phyloP scores from a whole-genome alignment of 1,284 basidiomycete genomes.

The Termitomyces sp. region DNA sequence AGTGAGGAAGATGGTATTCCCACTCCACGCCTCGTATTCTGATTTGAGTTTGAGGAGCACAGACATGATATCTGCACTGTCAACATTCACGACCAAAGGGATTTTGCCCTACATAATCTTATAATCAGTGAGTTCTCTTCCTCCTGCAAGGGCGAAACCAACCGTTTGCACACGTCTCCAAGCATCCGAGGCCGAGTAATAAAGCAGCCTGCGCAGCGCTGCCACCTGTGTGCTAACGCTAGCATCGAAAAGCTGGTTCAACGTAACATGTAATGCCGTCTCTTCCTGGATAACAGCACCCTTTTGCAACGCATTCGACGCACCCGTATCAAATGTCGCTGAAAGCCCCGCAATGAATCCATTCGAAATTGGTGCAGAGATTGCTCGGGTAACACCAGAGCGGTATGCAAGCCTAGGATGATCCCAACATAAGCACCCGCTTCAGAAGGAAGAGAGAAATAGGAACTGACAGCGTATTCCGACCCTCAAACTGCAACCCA shows the following conservation, averaged over 20 bases:
- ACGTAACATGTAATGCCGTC: conserved; percentile 69
- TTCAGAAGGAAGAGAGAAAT: background rate
- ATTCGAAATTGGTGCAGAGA: conserved; percentile 57
- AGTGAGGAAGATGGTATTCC: conserved; percentile 39
- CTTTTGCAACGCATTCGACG: conserved; percentile 55
- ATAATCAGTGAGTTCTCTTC: background rate
- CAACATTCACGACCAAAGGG: conserved; percentile 53
- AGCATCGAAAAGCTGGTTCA: conserved; percentile 38
- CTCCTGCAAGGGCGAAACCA: conserved; percentile 9
- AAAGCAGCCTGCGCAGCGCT: conserved; percentile 39
- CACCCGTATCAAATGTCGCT: conserved; percentile 61
- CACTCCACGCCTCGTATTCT: conserved; percentile 47
- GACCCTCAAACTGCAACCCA: conserved; percentile 64
- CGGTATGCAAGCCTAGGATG: conserved; percentile 54
- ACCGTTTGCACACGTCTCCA: conserved; percentile 40
- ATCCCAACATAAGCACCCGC: background rate
- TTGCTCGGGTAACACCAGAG: conserved; percentile 56
- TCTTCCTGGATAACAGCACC: conserved; percentile 69
- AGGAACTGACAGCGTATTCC: conserved; percentile 52
- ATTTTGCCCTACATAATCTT: conserved; percentile 30
- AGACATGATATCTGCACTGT: conserved; percentile 72
- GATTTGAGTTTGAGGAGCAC: conserved; percentile 62
- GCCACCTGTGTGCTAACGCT: conserved; percentile 65
- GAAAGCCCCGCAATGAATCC: conserved; percentile 66
- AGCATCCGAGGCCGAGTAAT: conserved; percentile 17